Conservation (phyloP, 306 rosid species). For the Bauhinia variegata region DNA sequence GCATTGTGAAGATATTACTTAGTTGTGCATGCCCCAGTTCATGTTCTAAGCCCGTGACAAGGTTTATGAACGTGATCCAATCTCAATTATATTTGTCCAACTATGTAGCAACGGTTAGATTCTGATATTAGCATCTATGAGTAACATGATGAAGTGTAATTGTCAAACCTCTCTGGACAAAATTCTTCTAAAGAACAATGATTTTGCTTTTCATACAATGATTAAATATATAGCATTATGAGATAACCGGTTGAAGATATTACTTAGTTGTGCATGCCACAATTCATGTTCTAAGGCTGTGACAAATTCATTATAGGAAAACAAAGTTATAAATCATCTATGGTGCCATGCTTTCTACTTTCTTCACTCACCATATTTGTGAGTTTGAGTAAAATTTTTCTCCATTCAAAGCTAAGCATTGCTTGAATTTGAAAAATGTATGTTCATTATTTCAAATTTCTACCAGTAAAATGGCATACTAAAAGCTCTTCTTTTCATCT, state of each 20-base stretch:
- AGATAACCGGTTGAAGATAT: too few species aligned
- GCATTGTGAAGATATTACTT: not conserved
- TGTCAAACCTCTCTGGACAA: too few species aligned
- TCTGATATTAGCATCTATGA: too few species aligned
- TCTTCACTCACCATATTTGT: not conserved
- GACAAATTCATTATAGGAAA: too few species aligned
- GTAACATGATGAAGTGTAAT: too few species aligned
- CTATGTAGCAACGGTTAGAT: too few species aligned
- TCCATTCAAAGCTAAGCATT: too few species aligned
- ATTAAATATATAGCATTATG: too few species aligned
- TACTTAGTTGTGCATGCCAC: not conserved
- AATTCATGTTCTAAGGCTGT: not conserved
- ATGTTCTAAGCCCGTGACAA: not conserved
- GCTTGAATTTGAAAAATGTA: not conserved
- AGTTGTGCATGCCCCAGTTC: not conserved
- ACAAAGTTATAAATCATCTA: not conserved
- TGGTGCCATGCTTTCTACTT: not conserved
- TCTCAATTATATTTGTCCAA: too few species aligned
- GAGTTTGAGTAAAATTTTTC: too few species aligned
- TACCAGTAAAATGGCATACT: constrained; percentile 2
- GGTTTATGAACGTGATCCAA: too few species aligned
- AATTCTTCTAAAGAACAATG: too few species aligned
- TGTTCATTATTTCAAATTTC: constrained; percentile 25
- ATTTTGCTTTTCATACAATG: not conserved
- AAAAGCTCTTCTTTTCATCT: constrained; percentile 27